Conservation (phyloP, 129 eudicot species). For the Saposhnikovia divaricata region DNA sequence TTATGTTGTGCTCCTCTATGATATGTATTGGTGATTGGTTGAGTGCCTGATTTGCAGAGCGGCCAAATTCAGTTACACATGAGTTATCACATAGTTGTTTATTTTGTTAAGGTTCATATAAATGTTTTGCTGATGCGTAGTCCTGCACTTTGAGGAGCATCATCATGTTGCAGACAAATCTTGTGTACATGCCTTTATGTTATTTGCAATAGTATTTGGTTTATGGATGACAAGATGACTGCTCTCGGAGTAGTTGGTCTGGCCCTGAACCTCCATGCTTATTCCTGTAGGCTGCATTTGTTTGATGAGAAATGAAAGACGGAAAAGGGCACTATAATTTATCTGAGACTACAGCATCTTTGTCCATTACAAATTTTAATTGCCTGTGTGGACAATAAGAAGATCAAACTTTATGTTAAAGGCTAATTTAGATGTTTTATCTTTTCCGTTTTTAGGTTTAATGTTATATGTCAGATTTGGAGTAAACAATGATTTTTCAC, state of each 20-base stretch:
- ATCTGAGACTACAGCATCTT: background rate
- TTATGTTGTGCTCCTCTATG: background rate
- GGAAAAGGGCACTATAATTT: background rate
- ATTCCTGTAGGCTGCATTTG: background rate
- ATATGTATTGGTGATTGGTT: background rate
- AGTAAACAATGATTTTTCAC: background rate
- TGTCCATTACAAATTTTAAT: background rate
- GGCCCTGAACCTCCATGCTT: background rate
- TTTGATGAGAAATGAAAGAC: background rate
- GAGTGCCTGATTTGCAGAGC: background rate
- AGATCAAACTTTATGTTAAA: background rate
- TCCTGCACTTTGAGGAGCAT: background rate
- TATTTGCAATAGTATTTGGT: background rate
- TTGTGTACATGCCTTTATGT: background rate
- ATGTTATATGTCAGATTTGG: background rate
- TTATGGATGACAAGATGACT: background rate
- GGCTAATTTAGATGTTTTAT: background rate
- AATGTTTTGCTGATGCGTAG: background rate
- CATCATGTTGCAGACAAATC: background rate
- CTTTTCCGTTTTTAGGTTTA: background rate
- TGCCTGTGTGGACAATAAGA: background rate
- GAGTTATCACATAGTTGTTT: background rate
- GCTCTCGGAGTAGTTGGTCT: background rate
- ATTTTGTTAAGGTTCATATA: background rate
- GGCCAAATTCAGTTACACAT: background rate